These are phyloP conservation scores for Strobilomyces confusus DNA, from an alignment of 768 basidiomycete genomes.

Conservation along the genomic window DNA sequence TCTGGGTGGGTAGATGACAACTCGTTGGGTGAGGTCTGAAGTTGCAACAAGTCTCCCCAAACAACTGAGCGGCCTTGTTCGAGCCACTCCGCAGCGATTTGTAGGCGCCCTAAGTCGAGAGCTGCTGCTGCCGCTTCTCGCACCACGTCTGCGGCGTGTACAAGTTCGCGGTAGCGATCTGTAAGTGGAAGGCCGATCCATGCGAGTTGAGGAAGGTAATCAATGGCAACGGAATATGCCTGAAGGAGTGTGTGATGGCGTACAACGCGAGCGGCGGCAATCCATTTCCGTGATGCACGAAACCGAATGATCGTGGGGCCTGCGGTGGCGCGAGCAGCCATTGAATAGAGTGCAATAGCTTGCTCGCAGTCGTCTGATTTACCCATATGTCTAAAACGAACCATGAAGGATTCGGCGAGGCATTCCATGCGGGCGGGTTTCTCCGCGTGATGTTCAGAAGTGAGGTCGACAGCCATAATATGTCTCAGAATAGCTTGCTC, in stretches of 20 bases:
- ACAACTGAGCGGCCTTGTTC: conserved; percentile 17
- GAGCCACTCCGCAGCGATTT: conserved; percentile 15
- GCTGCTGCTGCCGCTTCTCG: conserved; percentile 9
- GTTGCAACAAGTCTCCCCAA: conserved; percentile 11
- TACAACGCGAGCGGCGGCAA: background rate
- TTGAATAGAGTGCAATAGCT: too few relatives aligned
- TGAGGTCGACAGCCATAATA: too few relatives aligned
- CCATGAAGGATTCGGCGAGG: too few relatives aligned
- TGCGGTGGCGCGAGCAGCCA: too few relatives aligned
- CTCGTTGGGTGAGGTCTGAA: conserved; percentile 7
- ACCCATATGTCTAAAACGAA: too few relatives aligned
- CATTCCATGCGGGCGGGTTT: too few relatives aligned
- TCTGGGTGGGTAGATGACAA: background rate
- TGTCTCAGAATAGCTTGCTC: too few relatives aligned
- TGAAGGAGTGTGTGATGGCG: conserved; percentile 12
- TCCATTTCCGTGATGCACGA: conserved; percentile 7
- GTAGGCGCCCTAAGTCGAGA: background rate
- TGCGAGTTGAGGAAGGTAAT: conserved; percentile 8
- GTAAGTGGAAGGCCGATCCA: background rate
- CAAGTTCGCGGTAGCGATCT: conserved; percentile 1
- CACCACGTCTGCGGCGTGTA: background rate
- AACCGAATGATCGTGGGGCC: too few relatives aligned
- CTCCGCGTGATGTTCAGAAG: too few relatives aligned
- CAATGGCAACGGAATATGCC: conserved; percentile 19
- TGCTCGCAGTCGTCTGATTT: too few relatives aligned